A percentile compares a stretch with the other conserved stretches of the same genome.
Evolutionary conservation across 129 eudicot species (phyloP).

Genomic region (Arctium minus): DNA sequence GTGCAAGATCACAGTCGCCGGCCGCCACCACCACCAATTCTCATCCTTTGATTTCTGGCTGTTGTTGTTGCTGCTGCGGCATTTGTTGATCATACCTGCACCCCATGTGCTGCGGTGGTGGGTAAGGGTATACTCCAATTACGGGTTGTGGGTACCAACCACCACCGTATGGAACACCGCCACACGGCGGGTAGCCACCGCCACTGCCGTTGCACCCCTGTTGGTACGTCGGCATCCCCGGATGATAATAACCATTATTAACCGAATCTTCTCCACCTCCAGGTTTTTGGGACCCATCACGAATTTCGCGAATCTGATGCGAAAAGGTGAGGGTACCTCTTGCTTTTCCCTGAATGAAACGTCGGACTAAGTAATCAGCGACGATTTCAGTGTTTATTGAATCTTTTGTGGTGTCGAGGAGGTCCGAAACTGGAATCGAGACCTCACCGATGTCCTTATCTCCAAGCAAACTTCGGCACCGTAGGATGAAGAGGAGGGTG

Average conservation of each 20-base stretch:
- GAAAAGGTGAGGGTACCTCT: conserved; percentile 55
- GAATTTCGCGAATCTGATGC: conserved; percentile 46
- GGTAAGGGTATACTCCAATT: not conserved
- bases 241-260: not conserved
- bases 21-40: not conserved
- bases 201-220: conserved; percentile 10
- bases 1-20: not conserved
- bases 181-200: conserved; percentile 23
- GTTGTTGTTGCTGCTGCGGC: not conserved
- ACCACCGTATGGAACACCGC: not conserved
- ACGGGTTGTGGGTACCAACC: not conserved
- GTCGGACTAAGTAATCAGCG: conserved; percentile 46
- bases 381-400: conserved; percentile 6
- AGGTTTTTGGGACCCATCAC: not conserved
- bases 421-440: conserved; percentile 45
- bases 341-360: conserved; percentile 39
- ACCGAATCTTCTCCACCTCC: conserved; percentile 9
- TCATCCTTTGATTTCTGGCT: not conserved
- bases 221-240: conserved; percentile 8
- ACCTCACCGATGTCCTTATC: conserved; percentile 68
- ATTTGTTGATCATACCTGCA: conserved; percentile 7
- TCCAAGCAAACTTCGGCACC: conserved; percentile 39
- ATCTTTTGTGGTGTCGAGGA: conserved; percentile 17
- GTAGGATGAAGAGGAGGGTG: conserved; percentile 44
- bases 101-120: conserved; percentile 12